Evolutionary conservation across 768 basidiomycete genomes (phyloP), one percentile per base, ranked within the genome.

Genomic region (Kwoniella mangroviensis): DNA sequence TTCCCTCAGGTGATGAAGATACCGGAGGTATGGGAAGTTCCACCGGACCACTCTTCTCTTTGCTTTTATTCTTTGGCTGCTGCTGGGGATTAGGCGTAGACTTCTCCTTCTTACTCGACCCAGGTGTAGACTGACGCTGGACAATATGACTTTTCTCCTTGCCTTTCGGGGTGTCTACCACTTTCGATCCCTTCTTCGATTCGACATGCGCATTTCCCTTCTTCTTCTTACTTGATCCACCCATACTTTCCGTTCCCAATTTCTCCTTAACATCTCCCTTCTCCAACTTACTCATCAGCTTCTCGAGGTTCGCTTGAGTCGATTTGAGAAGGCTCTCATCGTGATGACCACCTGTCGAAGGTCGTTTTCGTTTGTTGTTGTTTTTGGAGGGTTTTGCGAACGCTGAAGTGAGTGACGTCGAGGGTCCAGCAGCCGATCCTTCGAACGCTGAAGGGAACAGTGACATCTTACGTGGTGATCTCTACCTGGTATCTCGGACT

Each of bases 291-390:
- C 68, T 80, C 75, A 83, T 81, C 53, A 83, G 54, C 49, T 75
- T 79, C 54, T 81, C 80, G 17, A 83, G 63, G 58, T 83, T 83
- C 26, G 70, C 62, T 59, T 81, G 76, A 24, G 76, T 75, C 5
- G 61, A 56, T 43, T 68, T 67, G 24, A 79, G 58, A 42, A 63
- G 62, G 40, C 21, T 26, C 41, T 10, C 58, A 28, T 73, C 71
- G 63, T 75, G 56, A 17, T 72, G 55, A 1, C 57, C 67, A 21
- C 56, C 62, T 21, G 19, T 17, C 2, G 72, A 70, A 41, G 77
- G 72, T 17, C 79, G 55, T 60, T 80, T 80, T 1, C 77, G 74
- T 57, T 80, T 80, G 24, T 75, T 59, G 13, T 74, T 69, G 42
- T 19, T 41, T 52, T 55, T 41, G 22, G 52, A 5, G 40, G 55